These are phyloP conservation scores for Neurospora pannonica DNA, from an alignment of 495 filamentous ascomycete genomes.

Conservation along the genomic window DNA sequence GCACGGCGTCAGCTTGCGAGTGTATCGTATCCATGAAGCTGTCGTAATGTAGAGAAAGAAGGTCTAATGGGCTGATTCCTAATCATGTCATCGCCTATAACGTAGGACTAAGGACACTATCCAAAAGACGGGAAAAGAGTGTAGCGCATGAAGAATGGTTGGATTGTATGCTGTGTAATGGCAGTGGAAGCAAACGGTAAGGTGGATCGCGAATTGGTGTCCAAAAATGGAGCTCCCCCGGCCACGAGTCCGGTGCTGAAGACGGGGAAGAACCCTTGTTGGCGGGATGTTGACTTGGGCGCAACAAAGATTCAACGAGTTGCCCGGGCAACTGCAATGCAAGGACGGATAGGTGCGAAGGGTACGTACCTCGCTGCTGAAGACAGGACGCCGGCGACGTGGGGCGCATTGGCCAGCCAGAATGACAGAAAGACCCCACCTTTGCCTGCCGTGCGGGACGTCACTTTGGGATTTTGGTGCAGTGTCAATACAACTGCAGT, in stretches of 20 bases:
- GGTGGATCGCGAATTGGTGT: conserved; percentile 3
- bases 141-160: not conserved
- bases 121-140: conserved; percentile 2
- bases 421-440: not conserved
- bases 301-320: not conserved
- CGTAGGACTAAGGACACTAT: conserved; percentile 4
- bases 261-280: not conserved
- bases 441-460: not conserved
- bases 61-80: conserved; percentile 20
- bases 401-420: not conserved
- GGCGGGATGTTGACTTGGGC: not conserved
- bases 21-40: conserved; percentile 36
- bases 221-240: not conserved
- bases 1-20: conserved; percentile 39
- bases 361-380: not conserved
- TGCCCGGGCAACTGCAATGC: not conserved
- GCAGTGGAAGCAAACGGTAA: not conserved
- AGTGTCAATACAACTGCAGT: not conserved
- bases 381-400: not conserved
- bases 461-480: not conserved
- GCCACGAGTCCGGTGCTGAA: not conserved
- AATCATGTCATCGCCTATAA: conserved; percentile 14
- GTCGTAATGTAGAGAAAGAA: not conserved
- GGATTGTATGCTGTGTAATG: not conserved
- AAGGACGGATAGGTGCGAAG: not conserved